Evolutionary conservation across 805 yeast genomes (phyloP), one percentile per base, ranked within the genome.

Genomic region (Wickerhamomyces strasburgensis): DNA sequence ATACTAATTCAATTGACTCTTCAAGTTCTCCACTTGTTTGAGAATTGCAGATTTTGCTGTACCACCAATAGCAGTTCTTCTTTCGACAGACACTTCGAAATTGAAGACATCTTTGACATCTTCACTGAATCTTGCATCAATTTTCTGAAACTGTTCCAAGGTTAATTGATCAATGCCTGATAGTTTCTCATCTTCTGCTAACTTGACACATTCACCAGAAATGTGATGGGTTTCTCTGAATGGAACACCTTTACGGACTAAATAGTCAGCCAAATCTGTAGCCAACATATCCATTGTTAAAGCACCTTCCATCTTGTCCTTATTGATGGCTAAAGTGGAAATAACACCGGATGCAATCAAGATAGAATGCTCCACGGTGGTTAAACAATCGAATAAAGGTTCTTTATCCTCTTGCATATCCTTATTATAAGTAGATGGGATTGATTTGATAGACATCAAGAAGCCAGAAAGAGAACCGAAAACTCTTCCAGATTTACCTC

Each of bases 361-460:
- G 32, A 89, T 74, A 1, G 98, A 93, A 65, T 93, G 98, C 52
- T 87, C 95, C 17, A 90, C 94, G 1, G 98, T 90, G 34, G 77
- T 69, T 60, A 93, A 65, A 48, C 84, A 78, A 64, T 93, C 99
- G 55, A 93, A 93, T 46, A 93, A 69, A n/a, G 99, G 96, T 64
- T 93, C 99, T 63, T 93, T 93, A 64, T 93, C 99, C 64, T 93
- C 99, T 68, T 93, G 99, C 82, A 93, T 81, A 62, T 93, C 99
- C 67, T 93, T 93, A 69, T 93, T 88, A 64, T 93, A 93, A 15
- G 98, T 86, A 10, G 98, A 89, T 27, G 99, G 99, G 44, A 90
- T 86, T n/a, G 95, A 88, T 65, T 93, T 93, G 54, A 87, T 71
- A 17, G 95, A 79, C 96, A 93, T 93, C 74, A 93, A 72, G 68